Base-by-base conservation (phyloP, 306 rosid genomes). In the Fragaria vesca region DNA sequence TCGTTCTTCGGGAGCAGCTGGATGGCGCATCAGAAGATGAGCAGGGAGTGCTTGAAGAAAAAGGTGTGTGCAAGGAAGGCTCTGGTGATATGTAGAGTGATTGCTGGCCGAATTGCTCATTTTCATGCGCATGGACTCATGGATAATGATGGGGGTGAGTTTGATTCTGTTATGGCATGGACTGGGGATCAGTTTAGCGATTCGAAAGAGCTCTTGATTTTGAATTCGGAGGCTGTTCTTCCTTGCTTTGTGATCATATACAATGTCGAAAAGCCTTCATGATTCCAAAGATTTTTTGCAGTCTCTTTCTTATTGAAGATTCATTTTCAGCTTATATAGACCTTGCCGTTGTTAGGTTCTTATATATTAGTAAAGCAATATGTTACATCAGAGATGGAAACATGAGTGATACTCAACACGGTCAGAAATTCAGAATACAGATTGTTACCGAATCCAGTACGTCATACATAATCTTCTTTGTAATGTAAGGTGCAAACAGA, bases 201-300 rank as follows among this genome's bases (percentile, higher is more conserved):
- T 20, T 67, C 45, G 6, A 69, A 71, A n/a, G 57, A 75, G 63
- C 79, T 78, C 0, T 61, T 78, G 66, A 80, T 65, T 65, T 70
- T 74, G 78, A 75, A 81, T 66, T 71, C 60, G 38, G 74, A 77
- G 52, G 85, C 83, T 28, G 71, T 79, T 21, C 83, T 85, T 75
- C 83, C 88, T 43, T 74, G 81, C 82, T 85, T 81, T 71, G 85
- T 78, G 66, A 79, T 81, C 34, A 69, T 81, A 46, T 81, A 66
- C 48, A 61, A 72, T 5, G 76, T 12, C 57, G 63, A 58, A 36
- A 46, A 75, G 38, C n/a, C 38, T 46, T 50, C 60, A 17, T 50
- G 40, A 72, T 48, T 36, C 30, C 21, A n/a, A 46, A 20, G 8
- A 20, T 6, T 34, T 18, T 70, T 9, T 51, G 50, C 2, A 3